Base-by-base conservation (phyloP, 495 filamentous ascomycete genomes). In the Penicillium samsonianum region DNA sequence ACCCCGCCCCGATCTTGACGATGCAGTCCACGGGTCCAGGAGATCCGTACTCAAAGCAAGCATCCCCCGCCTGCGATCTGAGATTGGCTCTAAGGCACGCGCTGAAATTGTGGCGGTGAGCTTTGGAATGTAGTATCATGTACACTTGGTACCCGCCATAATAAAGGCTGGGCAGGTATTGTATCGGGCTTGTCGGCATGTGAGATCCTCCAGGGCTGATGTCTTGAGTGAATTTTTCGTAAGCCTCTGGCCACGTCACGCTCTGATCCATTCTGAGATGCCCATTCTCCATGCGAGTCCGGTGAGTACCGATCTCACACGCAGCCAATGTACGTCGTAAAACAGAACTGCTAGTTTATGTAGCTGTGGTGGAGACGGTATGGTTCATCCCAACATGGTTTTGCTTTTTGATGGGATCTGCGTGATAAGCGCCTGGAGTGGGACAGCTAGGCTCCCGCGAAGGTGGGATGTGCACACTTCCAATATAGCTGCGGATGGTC, bases 21-120 rank as follows among this genome's bases (percentile, higher is more conserved):
- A 53, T 61, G 53, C 28, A 50, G 33, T 37, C 33, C 33, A n/a
- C 14, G n/a, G 33, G 28, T 26, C 9, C 33, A 48, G 55, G 42
- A 26, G 47, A 59, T 57, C 55, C 25, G 48, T 61, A 38, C 61
- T 59, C 22, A 48, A 38, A 46, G 22, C 12, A 59, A 54, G 38
- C 37, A n/a, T 28, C 49, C 37, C 17, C 48, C 49, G 20, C 37
- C 48, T 53, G 52, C 35, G 50, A 60, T 61, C 54, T 64, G 17
- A 63, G 60, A 61, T 66, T 47, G 42, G 7, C 35, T 26, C 42
- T 35, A 46, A 45, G 40, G 40, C 45, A 53, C 38, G 43, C 16
- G 38, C 35, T 52, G 28, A 43, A 40, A 43, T 17, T 44, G 47
- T 59, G 41, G 64, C 58, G 64, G 61, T 66, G 64, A 55, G 55